Percentiles rank a stretch among this genome's conserved stretches.
phyloP scores from a whole-genome alignment of 805 yeast genomes.

The Candida tallmaniae region DNA sequence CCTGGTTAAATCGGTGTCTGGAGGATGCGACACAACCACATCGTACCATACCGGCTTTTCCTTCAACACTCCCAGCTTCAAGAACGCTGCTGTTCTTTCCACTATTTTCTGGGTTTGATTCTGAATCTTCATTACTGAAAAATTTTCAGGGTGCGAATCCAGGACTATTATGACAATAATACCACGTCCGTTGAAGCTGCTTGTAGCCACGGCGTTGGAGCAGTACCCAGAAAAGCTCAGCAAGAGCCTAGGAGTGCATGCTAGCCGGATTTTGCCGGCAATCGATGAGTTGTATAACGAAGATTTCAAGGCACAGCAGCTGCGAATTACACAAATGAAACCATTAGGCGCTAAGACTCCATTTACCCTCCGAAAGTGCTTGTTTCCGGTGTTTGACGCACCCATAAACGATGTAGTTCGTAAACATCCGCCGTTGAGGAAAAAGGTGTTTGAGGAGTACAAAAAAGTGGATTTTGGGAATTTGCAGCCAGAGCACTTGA shows the following conservation, averaged over 20 bases:
- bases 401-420: constrained; percentile 1
- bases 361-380: constrained; percentile 7
- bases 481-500: constrained; percentile 22
- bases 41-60: constrained; percentile 86
- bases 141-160: no score
- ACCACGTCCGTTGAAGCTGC: background rate
- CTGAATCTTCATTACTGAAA: constrained; percentile 54
- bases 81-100: constrained; percentile 73
- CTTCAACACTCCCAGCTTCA: constrained; percentile 63
- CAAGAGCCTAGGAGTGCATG: background rate
- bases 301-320: background rate
- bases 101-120: constrained; percentile 67
- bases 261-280: background rate
- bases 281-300: constrained; percentile 2
- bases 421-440: constrained; percentile 2
- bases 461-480: constrained; percentile 20
- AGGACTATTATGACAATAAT: background rate
- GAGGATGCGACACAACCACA: constrained; percentile 81
- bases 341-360: constrained; percentile 9
- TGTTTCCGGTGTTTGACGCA: constrained; percentile 15
- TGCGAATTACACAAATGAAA: constrained; percentile 3
- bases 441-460: constrained; percentile 20
- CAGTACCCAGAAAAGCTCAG: background rate
- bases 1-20: constrained; percentile 57
- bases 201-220: constrained; percentile 1